phyloP scores from a whole-genome alignment of 1,284 basidiomycete genomes.

The Entoloma clypeatum region DNA sequence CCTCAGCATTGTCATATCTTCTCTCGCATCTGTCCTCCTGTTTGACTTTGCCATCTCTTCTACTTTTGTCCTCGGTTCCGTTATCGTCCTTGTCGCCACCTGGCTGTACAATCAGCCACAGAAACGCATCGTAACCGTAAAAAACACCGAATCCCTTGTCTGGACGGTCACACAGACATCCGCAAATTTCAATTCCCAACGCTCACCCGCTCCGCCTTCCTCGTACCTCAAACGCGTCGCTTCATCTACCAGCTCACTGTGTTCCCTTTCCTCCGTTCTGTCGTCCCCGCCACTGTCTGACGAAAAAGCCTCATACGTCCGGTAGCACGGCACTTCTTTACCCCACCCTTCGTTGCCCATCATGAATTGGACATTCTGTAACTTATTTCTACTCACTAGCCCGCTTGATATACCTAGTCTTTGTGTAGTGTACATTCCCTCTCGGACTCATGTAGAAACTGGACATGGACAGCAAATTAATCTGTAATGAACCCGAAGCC shows the following conservation, averaged over 20 bases:
- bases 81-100: conserved; percentile 81
- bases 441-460: too few species aligned
- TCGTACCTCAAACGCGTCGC: conserved; percentile 21
- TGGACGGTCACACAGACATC: conserved; percentile 19
- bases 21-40: conserved; percentile 83
- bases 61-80: conserved; percentile 79
- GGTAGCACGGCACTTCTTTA: too few species aligned
- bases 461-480: too few species aligned
- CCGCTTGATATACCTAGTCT: too few species aligned
- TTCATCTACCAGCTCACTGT: conserved; percentile 26
- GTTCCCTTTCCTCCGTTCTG: conserved; percentile 21
- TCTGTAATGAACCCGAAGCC: too few species aligned
- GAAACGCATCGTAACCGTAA: conserved; percentile 26
- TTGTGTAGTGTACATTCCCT: too few species aligned
- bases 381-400: too few species aligned
- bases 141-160: conserved; percentile 22
- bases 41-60: conserved; percentile 87
- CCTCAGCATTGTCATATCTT: conserved; percentile 89
- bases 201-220: too few species aligned
- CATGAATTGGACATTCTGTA: too few species aligned
- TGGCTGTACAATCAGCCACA: conserved; percentile 83
- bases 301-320: conserved; percentile 17
- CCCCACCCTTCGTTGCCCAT: too few species aligned
- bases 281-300: conserved; percentile 22
- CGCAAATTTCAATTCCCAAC: conserved; percentile 17